These are phyloP conservation scores for Astraeus odoratus DNA, from an alignment of 768 basidiomycete genomes.

Conservation along the genomic window DNA sequence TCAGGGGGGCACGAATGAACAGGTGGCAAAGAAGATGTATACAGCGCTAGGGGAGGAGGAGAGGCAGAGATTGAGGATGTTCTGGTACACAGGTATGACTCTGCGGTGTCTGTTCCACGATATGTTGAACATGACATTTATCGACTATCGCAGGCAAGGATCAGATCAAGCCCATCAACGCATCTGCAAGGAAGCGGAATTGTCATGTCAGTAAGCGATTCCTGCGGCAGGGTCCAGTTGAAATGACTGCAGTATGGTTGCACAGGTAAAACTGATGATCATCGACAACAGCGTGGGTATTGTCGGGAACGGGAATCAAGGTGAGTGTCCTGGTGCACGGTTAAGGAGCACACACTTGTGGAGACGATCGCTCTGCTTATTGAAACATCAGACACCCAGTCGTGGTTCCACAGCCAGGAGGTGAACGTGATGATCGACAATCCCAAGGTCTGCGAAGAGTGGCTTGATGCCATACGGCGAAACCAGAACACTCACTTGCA, in stretches of 20 bases:
- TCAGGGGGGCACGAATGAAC: slow-evolving; percentile 69
- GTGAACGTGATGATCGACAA: slow-evolving; percentile 60
- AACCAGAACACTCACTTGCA: slow-evolving; percentile 55
- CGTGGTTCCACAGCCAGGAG: slow-evolving; percentile 70
- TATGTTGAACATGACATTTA: no score
- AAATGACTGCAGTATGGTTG: neutral
- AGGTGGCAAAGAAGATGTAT: slow-evolving; percentile 57
- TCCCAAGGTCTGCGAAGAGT: slow-evolving; percentile 43
- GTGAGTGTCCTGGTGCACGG: slow-evolving; percentile 18
- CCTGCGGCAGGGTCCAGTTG: neutral
- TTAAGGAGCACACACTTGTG: neutral
- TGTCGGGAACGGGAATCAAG: slow-evolving; percentile 66
- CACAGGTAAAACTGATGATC: slow-evolving; percentile 56
- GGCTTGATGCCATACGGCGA: slow-evolving; percentile 45
- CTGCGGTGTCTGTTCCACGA: neutral
- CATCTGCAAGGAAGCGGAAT: slow-evolving; percentile 59
- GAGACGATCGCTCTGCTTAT: slow-evolving; percentile 2
- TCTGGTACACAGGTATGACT: slow-evolving; percentile 41
- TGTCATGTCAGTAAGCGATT: slow-evolving; percentile 46
- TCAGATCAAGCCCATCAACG: slow-evolving; percentile 57
- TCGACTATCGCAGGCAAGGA: slow-evolving; percentile 42
- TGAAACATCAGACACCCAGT: slow-evolving; percentile 43
- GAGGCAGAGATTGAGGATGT: slow-evolving; percentile 41
- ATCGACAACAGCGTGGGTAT: slow-evolving; percentile 62
- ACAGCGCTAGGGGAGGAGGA: slow-evolving; percentile 38